Evolutionary conservation across 2,329 filamentous ascomycete species (phyloP).

Genomic region (Neospermospora avenae): DNA sequence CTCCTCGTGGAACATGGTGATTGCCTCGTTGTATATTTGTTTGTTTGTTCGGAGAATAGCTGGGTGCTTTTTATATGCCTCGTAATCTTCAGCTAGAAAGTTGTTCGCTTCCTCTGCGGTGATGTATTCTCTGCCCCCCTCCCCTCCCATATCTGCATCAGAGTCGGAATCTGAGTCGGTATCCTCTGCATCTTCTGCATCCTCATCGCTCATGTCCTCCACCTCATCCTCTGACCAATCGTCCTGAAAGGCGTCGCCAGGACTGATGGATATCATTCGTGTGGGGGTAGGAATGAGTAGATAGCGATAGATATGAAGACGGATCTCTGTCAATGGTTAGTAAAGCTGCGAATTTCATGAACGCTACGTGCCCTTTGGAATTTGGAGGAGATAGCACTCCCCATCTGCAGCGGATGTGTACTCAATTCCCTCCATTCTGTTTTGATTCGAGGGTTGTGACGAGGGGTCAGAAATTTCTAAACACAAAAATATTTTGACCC

Average conservation of each 20-base stretch:
- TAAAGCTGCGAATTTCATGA: background rate
- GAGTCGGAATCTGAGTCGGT: background rate
- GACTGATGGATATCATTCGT: background rate
- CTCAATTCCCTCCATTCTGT: background rate
- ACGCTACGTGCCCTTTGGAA: background rate
- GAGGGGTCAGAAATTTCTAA: background rate
- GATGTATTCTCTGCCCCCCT: background rate
- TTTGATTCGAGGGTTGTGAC: background rate
- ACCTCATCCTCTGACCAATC: background rate
- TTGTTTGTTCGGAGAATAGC: constrained; percentile 16
- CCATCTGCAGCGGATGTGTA: background rate
- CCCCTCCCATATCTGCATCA: background rate
- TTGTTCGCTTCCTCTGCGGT: background rate
- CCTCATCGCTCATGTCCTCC: background rate
- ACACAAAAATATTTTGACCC: background rate
- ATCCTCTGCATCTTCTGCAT: background rate
- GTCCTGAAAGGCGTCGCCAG: background rate
- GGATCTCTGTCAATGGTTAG: constrained; percentile 3
- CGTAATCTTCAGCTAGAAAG: background rate
- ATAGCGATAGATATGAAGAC: constrained; percentile 3
- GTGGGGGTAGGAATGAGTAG: constrained; percentile 3
- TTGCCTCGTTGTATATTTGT: constrained; percentile 21
- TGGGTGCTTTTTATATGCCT: constrained; percentile 6
- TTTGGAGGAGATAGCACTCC: background rate
- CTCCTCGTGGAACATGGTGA: constrained; percentile 15